phyloP scores from a whole-genome alignment of 305 asterid species.

The Fraxinus platypoda region DNA sequence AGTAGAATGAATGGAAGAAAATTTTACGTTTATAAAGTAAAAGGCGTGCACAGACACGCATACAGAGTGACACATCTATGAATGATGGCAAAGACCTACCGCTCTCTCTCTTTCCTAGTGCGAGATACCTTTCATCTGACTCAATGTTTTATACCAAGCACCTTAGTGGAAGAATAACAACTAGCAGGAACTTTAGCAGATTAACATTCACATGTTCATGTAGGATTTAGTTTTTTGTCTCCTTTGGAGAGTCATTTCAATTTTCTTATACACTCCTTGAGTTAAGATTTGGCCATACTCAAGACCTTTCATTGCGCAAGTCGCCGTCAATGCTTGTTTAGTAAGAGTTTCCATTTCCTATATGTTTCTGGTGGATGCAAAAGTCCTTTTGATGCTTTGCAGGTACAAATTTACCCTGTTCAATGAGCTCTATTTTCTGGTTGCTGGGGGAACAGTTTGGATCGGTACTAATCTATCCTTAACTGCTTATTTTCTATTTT shows the following conservation, averaged over 20 bases:
- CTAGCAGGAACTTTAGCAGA: background rate
- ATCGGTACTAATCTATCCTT: constrained; percentile 58
- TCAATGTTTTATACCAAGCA: background rate
- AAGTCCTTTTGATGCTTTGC: constrained; percentile 34
- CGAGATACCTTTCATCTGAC: background rate
- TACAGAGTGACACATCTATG: background rate
- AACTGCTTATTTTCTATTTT: constrained; percentile 20
- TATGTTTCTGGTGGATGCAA: background rate
- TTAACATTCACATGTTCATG: background rate
- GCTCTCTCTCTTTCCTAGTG: background rate
- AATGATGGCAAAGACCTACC: background rate
- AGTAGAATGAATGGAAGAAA: background rate
- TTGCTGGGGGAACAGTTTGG: constrained; percentile 99
- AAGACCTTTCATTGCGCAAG: background rate
- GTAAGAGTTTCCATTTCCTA: background rate
- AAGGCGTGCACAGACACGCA: background rate
- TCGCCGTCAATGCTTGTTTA: background rate
- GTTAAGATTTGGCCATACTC: background rate
- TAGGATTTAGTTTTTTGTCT: background rate
- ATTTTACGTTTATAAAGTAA: background rate
- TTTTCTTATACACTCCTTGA: background rate
- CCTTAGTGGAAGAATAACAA: background rate
- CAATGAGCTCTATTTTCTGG: constrained; percentile 97
- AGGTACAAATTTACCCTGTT: constrained; percentile 98
- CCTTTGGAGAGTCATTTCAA: background rate